Base-by-base conservation (phyloP, 768 basidiomycete species). In the Clathrus columnatus region DNA sequence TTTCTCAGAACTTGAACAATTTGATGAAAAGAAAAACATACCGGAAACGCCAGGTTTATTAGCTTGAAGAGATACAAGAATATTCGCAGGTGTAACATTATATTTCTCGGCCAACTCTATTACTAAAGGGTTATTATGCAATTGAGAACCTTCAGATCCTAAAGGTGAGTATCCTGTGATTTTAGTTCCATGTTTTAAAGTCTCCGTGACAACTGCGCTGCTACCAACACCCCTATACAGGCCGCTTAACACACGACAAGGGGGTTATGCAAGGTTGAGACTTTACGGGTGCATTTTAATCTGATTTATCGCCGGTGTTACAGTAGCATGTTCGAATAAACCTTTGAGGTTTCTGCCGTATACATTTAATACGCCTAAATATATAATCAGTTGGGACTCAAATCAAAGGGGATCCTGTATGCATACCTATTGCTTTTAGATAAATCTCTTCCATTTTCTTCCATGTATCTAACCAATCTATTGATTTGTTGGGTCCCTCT, bases 341-440 rank as follows among this genome's bases (percentile, higher is more conserved):
- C 75, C 83, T 65, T 86, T 70, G 54, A 93, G 67, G 47, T 85
- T 75, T 42, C 73, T 72, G 52, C 83, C 69, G 17, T 77, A 81
- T 69, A 89, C 89, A 78, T 93, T 93, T 62, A 85, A 87, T 5
- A 94, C 88, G 53, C 90, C 91, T 60, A 93, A 71, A n/a, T 32
- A 16, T 32, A 32, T 32, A 36, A n/a, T 14, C 36, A 11, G 36
- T 11, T 36, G 14, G n/a, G 36, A 4, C 36, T 36, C 36, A 14
- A n/a, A n/a, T 14, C 11, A 36, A n/a, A n/a, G n/a, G n/a, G n/a
- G n/a, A n/a, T 4, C 36, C 2, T 11, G 36, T 36, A 14, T 36
- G n/a, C n/a, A n/a, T 36, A 27, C 90, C 91, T 62, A 92, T 91
- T 1, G 86, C 85, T 61, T 77, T 83, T 64, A 78, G 75, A 71